Base-by-base conservation (phyloP, 192 early-diverging fungal genomes). In the Umbelopsis ramanniana region DNA sequence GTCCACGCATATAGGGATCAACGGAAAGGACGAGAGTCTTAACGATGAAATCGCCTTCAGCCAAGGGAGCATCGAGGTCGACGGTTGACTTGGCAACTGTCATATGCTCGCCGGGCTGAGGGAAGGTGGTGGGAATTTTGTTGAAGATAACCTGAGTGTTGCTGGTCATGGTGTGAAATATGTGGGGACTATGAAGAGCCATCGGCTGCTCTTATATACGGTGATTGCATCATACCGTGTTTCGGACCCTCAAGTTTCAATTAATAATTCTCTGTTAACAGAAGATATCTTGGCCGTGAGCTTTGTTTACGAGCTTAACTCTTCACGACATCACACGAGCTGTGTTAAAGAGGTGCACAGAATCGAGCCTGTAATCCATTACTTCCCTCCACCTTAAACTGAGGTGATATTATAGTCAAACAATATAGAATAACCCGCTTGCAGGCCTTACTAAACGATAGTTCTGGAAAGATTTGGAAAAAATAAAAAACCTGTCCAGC, bases 1-100 rank as follows among this genome's bases (percentile, higher is more conserved):
- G 88, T 37, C 81, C 83, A 55, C 85, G 82, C 88, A 91, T 88
- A 78, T 94, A 94, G 8, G 91, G 93, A 77, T 94, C 92, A 12
- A 93, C 74, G 8, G 91, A 93, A 22, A 94, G 69, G 57, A 81
- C 88, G n/a, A 88, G 81, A 47, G 83, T 84, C 38, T 90, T 89
- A 2, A 93, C 66, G 33, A 93, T 46, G 48, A 84, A 66, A 19
- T 87, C 79, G 21, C 74, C 79, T 4, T 87, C 80, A 23, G 76
- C 67, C 5, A 90, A 57, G 0, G 78, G 72, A 23, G 80, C 73
- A 17, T 81, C 82, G 33, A 87, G 73, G 75, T 87, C 77, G 46
- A 85, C 75, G n/a, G 71, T 60, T 15, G 75, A 70, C 55, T 84
- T 73, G 8, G 71, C 37, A 40, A 89, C 76, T n/a, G 71, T 78